These are phyloP conservation scores for Dipteronia dyeriana DNA, from an alignment of 345 rosid species.

Conservation along the genomic window DNA sequence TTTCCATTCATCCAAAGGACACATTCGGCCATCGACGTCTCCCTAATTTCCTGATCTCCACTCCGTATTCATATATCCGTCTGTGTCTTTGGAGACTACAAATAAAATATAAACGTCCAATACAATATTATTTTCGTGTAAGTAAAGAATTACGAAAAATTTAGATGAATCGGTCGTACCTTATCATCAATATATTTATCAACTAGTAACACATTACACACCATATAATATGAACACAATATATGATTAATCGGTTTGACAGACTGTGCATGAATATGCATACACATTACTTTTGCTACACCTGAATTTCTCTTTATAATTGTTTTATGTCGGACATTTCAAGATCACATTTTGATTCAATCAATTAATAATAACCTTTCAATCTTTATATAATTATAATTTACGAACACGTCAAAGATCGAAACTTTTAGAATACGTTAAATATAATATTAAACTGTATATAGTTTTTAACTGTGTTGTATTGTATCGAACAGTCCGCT, in stretches of 20 bases:
- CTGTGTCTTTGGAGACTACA: neutral
- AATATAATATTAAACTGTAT: too few species aligned
- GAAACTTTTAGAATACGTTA: too few species aligned
- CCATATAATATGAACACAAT: too few species aligned
- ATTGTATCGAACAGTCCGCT: neutral
- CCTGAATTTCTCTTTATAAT: too few species aligned
- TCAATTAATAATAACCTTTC: neutral
- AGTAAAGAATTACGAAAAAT: too few species aligned
- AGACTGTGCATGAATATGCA: neutral
- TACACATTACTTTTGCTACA: too few species aligned
- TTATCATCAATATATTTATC: too few species aligned
- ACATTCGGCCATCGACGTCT: neutral
- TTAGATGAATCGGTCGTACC: too few species aligned
- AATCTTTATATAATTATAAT: too few species aligned
- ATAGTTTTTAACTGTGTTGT: too few species aligned
- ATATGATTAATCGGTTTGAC: neutral
- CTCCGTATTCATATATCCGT: constrained; percentile 31
- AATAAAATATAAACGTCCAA: neutral
- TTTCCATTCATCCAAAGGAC: constrained; percentile 27
- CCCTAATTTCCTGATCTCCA: neutral
- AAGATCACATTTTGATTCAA: neutral
- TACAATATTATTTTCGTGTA: neutral
- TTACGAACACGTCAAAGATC: neutral
- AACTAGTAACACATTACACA: too few species aligned
- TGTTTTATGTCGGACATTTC: neutral